Evolutionary conservation across 345 rosid species (phyloP).

Genomic region (Ailanthus altissimus): DNA sequence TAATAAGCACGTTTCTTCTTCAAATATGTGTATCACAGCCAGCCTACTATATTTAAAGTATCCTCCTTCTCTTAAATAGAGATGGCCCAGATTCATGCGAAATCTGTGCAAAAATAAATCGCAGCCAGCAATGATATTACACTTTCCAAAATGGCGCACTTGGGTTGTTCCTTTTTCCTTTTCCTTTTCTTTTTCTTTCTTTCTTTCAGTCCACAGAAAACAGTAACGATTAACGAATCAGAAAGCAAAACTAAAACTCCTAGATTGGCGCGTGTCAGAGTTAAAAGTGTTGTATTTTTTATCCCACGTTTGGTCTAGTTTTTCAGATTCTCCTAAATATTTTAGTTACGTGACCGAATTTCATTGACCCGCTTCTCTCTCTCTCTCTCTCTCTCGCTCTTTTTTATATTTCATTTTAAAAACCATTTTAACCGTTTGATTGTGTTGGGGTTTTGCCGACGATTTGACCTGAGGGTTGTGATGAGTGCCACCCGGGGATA

Average conservation of each 20-base stretch:
- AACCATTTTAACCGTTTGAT: not conserved
- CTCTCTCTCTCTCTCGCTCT: no score
- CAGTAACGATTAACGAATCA: not conserved
- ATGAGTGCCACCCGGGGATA: not conserved
- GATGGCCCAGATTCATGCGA: not conserved
- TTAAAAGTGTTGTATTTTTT: not conserved
- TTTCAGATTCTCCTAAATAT: not conserved
- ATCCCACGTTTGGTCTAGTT: not conserved
- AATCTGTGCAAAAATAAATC: not conserved
- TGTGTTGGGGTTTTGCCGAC: not conserved
- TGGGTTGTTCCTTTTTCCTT: no score
- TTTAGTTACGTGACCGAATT: not conserved
- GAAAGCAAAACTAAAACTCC: not conserved
- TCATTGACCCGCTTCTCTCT: not conserved
- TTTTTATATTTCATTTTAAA: no score
- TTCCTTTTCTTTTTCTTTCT: not conserved
- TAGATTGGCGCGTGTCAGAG: not conserved
- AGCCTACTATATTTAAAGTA: not conserved
- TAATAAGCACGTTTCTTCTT: slow-evolving; percentile 15
- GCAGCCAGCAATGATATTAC: not conserved
- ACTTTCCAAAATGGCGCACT: not conserved
- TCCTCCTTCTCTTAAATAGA: not conserved
- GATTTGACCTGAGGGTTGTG: not conserved
- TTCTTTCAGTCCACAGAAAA: not conserved
- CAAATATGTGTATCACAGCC: slow-evolving; percentile 24